Evolutionary conservation across 2,329 filamentous ascomycete genomes (phyloP), one percentile per base, ranked within the genome.

Genomic region (Hysterium pulicare): DNA sequence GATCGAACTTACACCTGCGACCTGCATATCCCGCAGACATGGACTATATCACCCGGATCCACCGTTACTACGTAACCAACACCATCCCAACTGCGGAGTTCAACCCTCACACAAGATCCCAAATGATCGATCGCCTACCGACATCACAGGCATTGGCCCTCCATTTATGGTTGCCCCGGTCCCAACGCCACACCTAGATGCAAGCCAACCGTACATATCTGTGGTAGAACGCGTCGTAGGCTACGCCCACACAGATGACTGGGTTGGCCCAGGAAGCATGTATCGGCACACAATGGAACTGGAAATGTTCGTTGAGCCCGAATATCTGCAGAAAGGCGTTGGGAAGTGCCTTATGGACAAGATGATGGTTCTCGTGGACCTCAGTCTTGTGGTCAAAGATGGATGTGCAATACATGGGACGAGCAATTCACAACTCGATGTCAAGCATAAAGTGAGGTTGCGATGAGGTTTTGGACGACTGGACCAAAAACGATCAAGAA

Each of bases 321-420:
- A 76, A 0, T 74, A 76, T 51, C 73, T 77, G n/a, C 71, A 71
- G 9, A 75, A 81, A 42, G 75, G 81, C 1, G 71, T 90, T 35
- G 88, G 84, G 2, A 78, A 76, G 4, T 84, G 81, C 20, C 72
- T 95, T 1, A 60, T 94, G 6, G 85, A 91, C 59, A 75, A 79
- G 38, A 64, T 91, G 17, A 57, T 84, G 4, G 65, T 67, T 15
- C 63, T 76, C 4, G 68, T 66, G 22, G 71, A 76, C 48, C n/a
- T n/a, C n/a, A n/a, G n/a, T n/a, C n/a, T n/a, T n/a, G n/a, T n/a
- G n/a, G n/a, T n/a, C n/a, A n/a, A n/a, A n/a, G n/a, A n/a, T n/a
- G n/a, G n/a, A n/a, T n/a, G n/a, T n/a, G n/a, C n/a, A n/a, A n/a
- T n/a, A n/a, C n/a, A n/a, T n/a, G n/a, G n/a, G n/a, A n/a, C n/a